phyloP scores from a whole-genome alignment of 108 stramenopile genomes.

The Skeletonema potamos region DNA sequence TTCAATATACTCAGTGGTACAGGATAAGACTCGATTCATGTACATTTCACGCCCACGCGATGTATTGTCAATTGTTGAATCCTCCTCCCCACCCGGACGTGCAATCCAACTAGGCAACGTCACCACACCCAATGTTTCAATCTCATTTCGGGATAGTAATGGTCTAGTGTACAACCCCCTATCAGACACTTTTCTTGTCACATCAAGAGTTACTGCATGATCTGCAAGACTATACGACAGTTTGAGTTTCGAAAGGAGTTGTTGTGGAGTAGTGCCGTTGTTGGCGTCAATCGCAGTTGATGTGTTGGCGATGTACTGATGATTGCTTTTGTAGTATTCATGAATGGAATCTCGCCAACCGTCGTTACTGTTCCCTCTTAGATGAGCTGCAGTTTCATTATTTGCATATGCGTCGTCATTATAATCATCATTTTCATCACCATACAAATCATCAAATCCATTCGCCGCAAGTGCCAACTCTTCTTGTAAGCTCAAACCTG shows the following conservation, averaged over 20 bases:
- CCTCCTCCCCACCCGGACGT: conserved; percentile 6
- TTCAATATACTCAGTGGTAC: conserved; percentile 37
- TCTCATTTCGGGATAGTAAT: conserved; percentile 31
- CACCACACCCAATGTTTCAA: conserved; percentile 35
- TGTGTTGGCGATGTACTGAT: neutral
- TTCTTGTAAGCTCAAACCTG: conserved; percentile 34
- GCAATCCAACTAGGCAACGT: conserved; percentile 39
- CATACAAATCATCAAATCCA: conserved; percentile 32
- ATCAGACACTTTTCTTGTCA: conserved; percentile 17
- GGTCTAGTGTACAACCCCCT: conserved; percentile 29
- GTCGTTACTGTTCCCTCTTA: neutral
- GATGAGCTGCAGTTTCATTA: neutral
- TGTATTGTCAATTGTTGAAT: conserved; percentile 6
- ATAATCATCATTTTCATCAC: conserved; percentile 38
- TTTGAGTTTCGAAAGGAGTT: conserved; percentile 5
- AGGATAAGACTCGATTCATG: conserved; percentile 22
- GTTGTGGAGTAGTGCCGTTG: neutral
- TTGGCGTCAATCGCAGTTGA: neutral
- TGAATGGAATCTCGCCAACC: conserved; percentile 17
- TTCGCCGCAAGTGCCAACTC: conserved; percentile 38
- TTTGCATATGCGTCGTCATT: conserved; percentile 10
- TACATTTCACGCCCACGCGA: conserved; percentile 13
- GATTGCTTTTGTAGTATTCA: conserved; percentile 17
- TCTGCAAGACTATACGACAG: conserved; percentile 30
- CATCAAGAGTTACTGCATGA: conserved; percentile 30